Evolutionary conservation across 495 filamentous ascomycete genomes (phyloP).

Genomic region (Glutinoglossum americanum): DNA sequence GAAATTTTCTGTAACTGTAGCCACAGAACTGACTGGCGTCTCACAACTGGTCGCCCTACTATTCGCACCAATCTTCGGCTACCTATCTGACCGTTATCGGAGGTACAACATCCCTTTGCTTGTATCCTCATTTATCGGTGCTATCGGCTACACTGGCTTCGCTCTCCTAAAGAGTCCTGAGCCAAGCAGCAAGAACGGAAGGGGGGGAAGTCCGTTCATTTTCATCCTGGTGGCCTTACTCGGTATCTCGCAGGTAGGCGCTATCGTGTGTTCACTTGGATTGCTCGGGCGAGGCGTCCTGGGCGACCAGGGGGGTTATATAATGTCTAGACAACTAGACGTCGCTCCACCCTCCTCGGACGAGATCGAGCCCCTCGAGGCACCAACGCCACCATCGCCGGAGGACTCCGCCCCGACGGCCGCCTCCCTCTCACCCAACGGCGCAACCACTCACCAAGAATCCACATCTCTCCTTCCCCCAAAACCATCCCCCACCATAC

Average conservation of each 20-base stretch:
- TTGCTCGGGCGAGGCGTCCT: conserved; percentile 64
- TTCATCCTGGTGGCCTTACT: conserved; percentile 61
- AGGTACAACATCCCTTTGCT: conserved; percentile 54
- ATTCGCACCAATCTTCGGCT: conserved; percentile 73
- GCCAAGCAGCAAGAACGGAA: conserved; percentile 29
- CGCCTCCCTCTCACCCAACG: background rate
- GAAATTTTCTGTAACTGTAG: background rate
- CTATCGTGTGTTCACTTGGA: conserved; percentile 81
- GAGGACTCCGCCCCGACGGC: background rate
- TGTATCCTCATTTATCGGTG: conserved; percentile 43
- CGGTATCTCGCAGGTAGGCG: conserved; percentile 80
- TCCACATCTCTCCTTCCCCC: background rate
- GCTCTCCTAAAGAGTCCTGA: conserved; percentile 49
- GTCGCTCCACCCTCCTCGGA: background rate
- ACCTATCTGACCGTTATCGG: conserved; percentile 37
- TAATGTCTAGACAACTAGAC: background rate
- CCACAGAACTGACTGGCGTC: conserved; percentile 49
- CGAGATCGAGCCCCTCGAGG: background rate
- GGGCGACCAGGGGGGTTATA: conserved; percentile 9
- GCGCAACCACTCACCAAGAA: background rate
- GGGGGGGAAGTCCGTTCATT: conserved; percentile 34
- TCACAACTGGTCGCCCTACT: conserved; percentile 73
- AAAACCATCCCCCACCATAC: background rate
- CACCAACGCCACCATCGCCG: background rate
- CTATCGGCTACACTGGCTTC: conserved; percentile 56